These are phyloP conservation scores for Leccinum subtestaceum DNA, from an alignment of 768 basidiomycete genomes.

Conservation along the genomic window DNA sequence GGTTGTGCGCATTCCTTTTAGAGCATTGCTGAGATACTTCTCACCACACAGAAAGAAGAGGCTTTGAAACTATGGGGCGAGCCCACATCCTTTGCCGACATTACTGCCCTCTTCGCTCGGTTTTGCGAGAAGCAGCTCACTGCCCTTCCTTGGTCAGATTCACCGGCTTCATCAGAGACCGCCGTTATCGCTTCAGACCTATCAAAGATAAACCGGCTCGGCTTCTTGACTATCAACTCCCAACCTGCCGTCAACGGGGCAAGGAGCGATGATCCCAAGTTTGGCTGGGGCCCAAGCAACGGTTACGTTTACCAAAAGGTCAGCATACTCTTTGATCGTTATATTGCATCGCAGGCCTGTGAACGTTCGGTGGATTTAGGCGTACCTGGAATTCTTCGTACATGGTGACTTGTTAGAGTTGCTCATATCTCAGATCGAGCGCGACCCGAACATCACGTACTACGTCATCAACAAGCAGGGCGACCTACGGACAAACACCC, in stretches of 20 bases:
- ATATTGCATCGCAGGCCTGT: not conserved
- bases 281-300: slow-evolving; percentile 93
- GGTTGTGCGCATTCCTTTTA: not conserved
- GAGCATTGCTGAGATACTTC: slow-evolving; percentile 6
- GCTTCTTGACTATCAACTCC: slow-evolving; percentile 96
- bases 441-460: slow-evolving; percentile 88
- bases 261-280: slow-evolving; percentile 75
- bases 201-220: slow-evolving; percentile 81
- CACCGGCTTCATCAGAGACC: slow-evolving; percentile 82
- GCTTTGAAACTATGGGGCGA: slow-evolving; percentile 87
- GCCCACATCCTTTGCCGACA: slow-evolving; percentile 62
- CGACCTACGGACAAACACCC: slow-evolving; percentile 91
- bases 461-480: slow-evolving; percentile 97
- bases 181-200: slow-evolving; percentile 74
- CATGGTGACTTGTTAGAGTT: slow-evolving; percentile 66
- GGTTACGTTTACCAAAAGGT: slow-evolving; percentile 97
- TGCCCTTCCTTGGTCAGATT: slow-evolving; percentile 94
- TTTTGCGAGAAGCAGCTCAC: slow-evolving; percentile 76
- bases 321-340: slow-evolving; percentile 7
- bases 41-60: slow-evolving; percentile 71
- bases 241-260: slow-evolving; percentile 94
- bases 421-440: slow-evolving; percentile 79
- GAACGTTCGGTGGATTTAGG: slow-evolving; percentile 44
- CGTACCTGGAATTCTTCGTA: slow-evolving; percentile 96
- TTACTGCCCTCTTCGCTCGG: slow-evolving; percentile 70